Base-by-base conservation (phyloP, 495 filamentous ascomycete species). In the Xylaria palmicola region DNA sequence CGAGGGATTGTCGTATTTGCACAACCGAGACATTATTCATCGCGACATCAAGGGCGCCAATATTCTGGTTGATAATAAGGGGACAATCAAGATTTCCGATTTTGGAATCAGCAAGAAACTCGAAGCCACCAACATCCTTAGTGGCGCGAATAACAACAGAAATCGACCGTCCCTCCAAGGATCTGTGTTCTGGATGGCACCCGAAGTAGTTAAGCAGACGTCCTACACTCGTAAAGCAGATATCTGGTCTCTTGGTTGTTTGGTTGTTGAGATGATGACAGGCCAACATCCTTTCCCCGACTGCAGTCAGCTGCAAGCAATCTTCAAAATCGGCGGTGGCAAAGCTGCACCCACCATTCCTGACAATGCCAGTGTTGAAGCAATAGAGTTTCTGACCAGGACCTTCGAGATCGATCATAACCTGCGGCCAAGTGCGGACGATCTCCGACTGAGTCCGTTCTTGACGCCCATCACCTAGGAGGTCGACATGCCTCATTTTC, bases 101-200 rank as follows among this genome's bases (percentile, higher is more conserved):
- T 99, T 99, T 67, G 94, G 94, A 74, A 98, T 99, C 72, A 95
- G 90, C 60, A 99, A 99, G 81, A 96, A 93, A 63, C 90, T 96
- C 27, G 91, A 96, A 74, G 90, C 91, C 12, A 88, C 88, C 53
- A 83, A 79, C 26, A 75, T 85, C 19, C 79, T 86, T 30, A 75
- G 57, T 60, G 74, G 73, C 24, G 74, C 76, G 17, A 72, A 67
- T 41, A 80, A 88, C 61, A 88, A 90, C 75, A 84, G 88, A 62
- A 85, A 95, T 71, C 88, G 94, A 12, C 93, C 95, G 2, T 97
- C 93, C 1, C 80, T 99, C 12, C 94, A 99, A 68, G 94, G 94
- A 29, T 96, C 91, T 56, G 94, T 99, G 45, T 99, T 97, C 75
- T 99, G 94, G 94, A 99, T 99, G 94, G 94, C 94, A 2, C 94